These are phyloP conservation scores for Aegilops tauschii DNA, from an alignment of 176 grass and related monocot genomes.

Conservation along the genomic window DNA sequence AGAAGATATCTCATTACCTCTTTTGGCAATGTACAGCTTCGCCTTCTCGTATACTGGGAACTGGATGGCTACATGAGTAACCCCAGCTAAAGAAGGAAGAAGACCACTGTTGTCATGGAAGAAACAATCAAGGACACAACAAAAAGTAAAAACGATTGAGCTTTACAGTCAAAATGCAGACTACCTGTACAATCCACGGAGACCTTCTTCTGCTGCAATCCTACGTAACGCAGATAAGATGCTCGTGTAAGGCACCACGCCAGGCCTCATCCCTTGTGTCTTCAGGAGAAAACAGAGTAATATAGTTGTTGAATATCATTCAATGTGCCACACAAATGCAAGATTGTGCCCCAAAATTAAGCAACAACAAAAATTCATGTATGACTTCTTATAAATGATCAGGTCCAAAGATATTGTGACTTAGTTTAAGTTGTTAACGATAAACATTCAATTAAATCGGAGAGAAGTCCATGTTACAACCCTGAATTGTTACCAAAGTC, in stretches of 20 bases:
- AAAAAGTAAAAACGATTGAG: constrained; percentile 7
- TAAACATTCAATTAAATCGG: constrained; percentile 1
- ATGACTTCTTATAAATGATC: not conserved
- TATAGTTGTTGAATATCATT: constrained; percentile 16
- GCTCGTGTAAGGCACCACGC: constrained; percentile 54
- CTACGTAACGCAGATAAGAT: constrained; percentile 63
- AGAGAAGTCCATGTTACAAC: no score
- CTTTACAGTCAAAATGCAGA: constrained; percentile 17
- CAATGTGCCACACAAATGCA: not conserved
- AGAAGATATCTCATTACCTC: constrained; percentile 41
- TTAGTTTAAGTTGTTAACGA: not conserved
- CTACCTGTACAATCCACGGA: constrained; percentile 78
- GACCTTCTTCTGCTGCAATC: constrained; percentile 66
- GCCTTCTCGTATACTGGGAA: constrained; percentile 73
- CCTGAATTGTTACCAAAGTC: no score
- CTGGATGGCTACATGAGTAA: constrained; percentile 89
- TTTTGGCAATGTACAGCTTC: constrained; percentile 69
- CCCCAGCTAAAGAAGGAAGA: constrained; percentile 80
- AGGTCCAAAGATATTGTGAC: not conserved
- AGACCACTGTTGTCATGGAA: constrained; percentile 56
- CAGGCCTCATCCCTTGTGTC: constrained; percentile 68
- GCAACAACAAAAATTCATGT: constrained; percentile 1
- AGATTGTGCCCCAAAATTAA: not conserved
- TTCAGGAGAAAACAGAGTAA: constrained; percentile 25
- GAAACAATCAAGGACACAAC: constrained; percentile 27